Conservation (phyloP, 306 rosid species). For the Ormosia semicastrata region DNA sequence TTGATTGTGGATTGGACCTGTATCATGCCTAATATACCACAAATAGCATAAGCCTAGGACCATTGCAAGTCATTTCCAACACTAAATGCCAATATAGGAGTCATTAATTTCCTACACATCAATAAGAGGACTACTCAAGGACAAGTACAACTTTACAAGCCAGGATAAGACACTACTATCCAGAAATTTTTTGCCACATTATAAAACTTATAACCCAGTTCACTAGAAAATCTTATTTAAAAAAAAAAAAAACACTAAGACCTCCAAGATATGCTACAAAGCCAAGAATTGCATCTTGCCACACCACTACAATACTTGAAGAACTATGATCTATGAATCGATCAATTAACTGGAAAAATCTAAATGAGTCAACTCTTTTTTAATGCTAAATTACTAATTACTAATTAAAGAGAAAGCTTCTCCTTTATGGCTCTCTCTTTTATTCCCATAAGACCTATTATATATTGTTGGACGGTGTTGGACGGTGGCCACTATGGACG, state of each 20-base stretch:
- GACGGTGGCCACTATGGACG: too few relatives aligned
- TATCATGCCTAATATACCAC: background rate
- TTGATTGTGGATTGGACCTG: background rate
- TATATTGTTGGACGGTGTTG: too few relatives aligned
- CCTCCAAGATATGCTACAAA: background rate
- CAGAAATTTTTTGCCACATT: background rate
- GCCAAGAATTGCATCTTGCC: background rate
- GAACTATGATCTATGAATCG: background rate
- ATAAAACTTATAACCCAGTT: background rate
- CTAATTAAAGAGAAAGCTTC: conserved; percentile 3
- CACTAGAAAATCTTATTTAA: background rate
- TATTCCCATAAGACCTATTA: conserved; percentile 8
- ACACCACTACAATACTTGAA: background rate
- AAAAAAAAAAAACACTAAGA: background rate
- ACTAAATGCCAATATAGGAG: background rate
- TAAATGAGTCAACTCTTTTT: background rate
- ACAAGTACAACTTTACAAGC: background rate
- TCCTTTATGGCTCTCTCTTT: background rate
- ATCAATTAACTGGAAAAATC: background rate
- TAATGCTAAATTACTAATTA: background rate
- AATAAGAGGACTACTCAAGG: background rate
- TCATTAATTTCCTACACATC: background rate
- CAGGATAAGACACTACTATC: background rate
- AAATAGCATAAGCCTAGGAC: background rate
- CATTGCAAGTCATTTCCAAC: background rate